Base-by-base conservation (phyloP, 805 yeast genomes). In the Monosporozyma aerobia region DNA sequence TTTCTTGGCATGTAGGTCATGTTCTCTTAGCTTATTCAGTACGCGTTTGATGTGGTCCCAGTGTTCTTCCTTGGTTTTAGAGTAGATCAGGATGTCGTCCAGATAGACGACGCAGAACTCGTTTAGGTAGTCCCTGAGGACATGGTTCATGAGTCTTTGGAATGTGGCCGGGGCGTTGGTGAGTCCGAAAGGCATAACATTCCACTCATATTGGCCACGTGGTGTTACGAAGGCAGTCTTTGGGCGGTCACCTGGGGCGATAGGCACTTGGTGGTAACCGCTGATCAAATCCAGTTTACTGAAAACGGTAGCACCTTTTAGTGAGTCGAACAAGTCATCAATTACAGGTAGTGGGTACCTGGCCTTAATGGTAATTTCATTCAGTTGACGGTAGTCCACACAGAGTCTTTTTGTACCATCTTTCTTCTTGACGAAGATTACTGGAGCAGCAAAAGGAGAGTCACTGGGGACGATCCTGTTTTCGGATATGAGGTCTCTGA, bases 231-330 rank as follows among this genome's bases (percentile, higher is more conserved):
- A 55, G 2, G 59, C 56, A 8, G 57, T 57, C 37, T 52, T 53
- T 27, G 23, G 46, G 7, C 27, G 35, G 14, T 54, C 59, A 25
- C 45, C 41, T 29, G 44, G 23, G 14, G 41, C 49, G 47, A 57
- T 52, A 11, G 56, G 56, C 10, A 55, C 54, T 45, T 57, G 59
- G 40, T 59, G 58, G 23, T 58, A 56, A 8, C 56, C 54, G 43
- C 53, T 44, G 32, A 51, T 52, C 19, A 57, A 19, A 44, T 53
- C 57, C 37, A 53, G 43, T 9, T 52, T 48, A 3, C 53, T 29
- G 35, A 57, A 55, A 2, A 53, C n/a, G 5, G 1, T 35, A 16
- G 51, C 37, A 29, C 37, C 44, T 33, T 32, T 39, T 3, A 48
- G 13, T n/a, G n/a, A 25, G 16, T 37, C 44, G 5, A 50, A 47